These are phyloP conservation scores for Sutorius australiensis DNA, from an alignment of 768 basidiomycete species.

Conservation along the genomic window DNA sequence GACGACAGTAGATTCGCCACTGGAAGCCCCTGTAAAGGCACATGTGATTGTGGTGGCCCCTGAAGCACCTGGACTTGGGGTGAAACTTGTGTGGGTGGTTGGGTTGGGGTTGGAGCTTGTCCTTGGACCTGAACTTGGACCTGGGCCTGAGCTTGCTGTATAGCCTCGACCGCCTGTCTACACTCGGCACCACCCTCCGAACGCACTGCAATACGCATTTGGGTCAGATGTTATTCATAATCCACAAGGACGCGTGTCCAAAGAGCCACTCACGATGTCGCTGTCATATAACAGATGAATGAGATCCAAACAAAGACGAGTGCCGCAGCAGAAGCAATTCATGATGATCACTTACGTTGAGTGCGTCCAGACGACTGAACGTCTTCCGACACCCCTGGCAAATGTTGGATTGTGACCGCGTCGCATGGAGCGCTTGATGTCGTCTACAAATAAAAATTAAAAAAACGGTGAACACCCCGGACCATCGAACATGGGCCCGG, in stretches of 20 bases:
- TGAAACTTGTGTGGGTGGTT: conserved; percentile 13
- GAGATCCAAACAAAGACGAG: conserved; percentile 21
- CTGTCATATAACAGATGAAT: conserved; percentile 39
- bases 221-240: conserved; percentile 28
- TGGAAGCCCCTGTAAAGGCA: conserved; percentile 19
- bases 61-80: conserved; percentile 23
- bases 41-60: conserved; percentile 18
- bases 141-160: conserved; percentile 33
- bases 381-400: conserved; percentile 93
- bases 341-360: conserved; percentile 70
- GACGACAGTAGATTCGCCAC: conserved; percentile 18
- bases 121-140: conserved; percentile 24
- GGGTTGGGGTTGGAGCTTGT: conserved; percentile 7
- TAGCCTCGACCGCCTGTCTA: conserved; percentile 41
- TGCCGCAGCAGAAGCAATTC: conserved; percentile 25
- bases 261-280: conserved; percentile 63
- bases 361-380: conserved; percentile 89
- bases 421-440: conserved; percentile 85
- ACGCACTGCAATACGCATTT: conserved; percentile 50
- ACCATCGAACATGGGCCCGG: not conserved
- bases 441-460: conserved; percentile 45
- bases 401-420: conserved; percentile 77
- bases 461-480: not conserved
- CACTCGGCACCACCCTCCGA: conserved; percentile 85
- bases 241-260: conserved; percentile 19